Conservation (phyloP, 306 rosid species). For the Dalbergia cultrata region DNA sequence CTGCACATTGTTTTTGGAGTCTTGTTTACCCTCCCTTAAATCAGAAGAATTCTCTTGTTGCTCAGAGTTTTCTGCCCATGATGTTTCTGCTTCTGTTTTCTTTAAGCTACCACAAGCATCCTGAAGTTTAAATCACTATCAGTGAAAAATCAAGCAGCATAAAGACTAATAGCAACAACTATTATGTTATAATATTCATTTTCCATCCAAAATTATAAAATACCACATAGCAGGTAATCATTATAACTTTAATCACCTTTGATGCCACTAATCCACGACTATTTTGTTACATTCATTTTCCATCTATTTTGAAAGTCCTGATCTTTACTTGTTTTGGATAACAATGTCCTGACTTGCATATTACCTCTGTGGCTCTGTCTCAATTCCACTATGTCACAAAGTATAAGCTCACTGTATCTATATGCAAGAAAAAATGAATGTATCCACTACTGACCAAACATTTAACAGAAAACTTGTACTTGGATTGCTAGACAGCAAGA, state of each 20-base stretch:
- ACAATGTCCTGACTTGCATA: not conserved
- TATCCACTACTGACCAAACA: not conserved
- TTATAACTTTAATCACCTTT: not conserved
- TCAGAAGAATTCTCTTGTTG: constrained; percentile 44
- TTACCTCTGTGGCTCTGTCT: constrained; percentile 12
- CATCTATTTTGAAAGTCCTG: not conserved
- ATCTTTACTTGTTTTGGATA: not conserved
- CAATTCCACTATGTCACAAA: not conserved
- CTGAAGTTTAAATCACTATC: constrained; percentile 49
- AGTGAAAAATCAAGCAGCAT: constrained; percentile 30
- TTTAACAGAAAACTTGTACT: not conserved
- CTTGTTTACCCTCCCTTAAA: constrained; percentile 44
- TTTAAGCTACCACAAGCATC: constrained; percentile 52
- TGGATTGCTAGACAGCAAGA: not conserved
- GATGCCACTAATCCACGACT: not conserved
- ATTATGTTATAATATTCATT: not conserved
- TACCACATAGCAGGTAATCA: not conserved
- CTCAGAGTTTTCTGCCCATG: constrained; percentile 46
- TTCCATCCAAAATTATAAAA: constrained; percentile 18
- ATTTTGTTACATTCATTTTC: not conserved
- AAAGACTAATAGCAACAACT: not conserved
- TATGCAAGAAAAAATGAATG: not conserved
- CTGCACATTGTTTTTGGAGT: constrained; percentile 24
- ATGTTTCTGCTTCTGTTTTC: constrained; percentile 44
- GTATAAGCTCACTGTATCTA: not conserved